Evolutionary conservation across 2,329 filamentous ascomycete species (phyloP), one percentile per base, ranked within the genome.

Genomic region (Ophiostoma quercus): DNA sequence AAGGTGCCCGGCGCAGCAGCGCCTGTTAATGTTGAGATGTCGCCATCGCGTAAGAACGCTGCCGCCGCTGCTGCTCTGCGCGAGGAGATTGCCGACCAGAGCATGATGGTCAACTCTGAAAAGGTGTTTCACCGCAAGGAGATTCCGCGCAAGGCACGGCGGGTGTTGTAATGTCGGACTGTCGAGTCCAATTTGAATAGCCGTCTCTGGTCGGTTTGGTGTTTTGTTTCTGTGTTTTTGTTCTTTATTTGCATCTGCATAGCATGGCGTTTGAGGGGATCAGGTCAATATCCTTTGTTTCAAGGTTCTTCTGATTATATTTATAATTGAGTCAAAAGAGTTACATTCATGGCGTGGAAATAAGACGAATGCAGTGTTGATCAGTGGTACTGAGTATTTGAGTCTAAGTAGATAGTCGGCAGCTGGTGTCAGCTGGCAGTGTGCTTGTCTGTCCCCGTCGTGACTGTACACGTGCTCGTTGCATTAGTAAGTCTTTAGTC

Each of bases 21-120:
- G 14, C 7, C 34, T 57, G 66, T 19, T 1, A 22, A 41, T 34
- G 1, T 51, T 19, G 62, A 57, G 22, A 19, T 39, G 16, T 70
- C 69, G 22, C 69, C 69, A 9, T 70, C 57, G 62, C 62, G 62
- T 9, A 66, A 66, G 19, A 70, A 65, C 3, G 41, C 65, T 4
- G 65, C 62, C 25, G 74, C 73, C 43, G 75, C 73, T 66, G 68
- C 71, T 75, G 79, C 69, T 72, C 78, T 71, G 73, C 75, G 71
- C 73, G 77, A 75, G 22, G 85, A 88, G 73, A 85, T 85, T 74
- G 85, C 86, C 2, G 87, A 89, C 71, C 83, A 87, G 73, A 88
- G 86, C 75, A 87, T 88, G 80, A 86, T 89, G 76, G 87, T 89
- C 43, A 88, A 89, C 72, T 82, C 85, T 1, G 84, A 86, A 34